Evolutionary conservation across 2,329 filamentous ascomycete genomes (phyloP).

Genomic region (Botrytis byssoidea): DNA sequence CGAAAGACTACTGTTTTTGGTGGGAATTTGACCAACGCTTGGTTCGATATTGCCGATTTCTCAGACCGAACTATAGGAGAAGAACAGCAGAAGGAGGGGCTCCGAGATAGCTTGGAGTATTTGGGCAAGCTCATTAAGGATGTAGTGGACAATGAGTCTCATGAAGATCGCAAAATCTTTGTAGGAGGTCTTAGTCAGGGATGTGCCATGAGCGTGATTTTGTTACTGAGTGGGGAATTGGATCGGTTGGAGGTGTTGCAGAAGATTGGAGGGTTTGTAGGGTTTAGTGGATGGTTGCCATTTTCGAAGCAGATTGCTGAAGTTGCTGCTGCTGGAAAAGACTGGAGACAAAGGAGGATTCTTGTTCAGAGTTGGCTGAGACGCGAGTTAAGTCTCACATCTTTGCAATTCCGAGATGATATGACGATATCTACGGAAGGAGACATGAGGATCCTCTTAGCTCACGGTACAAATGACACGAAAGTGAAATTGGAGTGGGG

Average conservation of each 20-base stretch:
- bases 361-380: constrained; percentile 1
- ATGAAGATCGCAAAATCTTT: constrained; percentile 12
- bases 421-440: background rate
- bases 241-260: background rate
- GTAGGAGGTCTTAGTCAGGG: constrained; percentile 33
- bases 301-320: constrained; percentile 26
- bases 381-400: background rate
- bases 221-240: constrained; percentile 28
- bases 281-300: constrained; percentile 35
- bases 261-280: constrained; percentile 25
- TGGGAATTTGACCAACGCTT: constrained; percentile 30
- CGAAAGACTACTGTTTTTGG: constrained; percentile 29
- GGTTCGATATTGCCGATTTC: constrained; percentile 36
- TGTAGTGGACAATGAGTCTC: constrained; percentile 20
- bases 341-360: background rate
- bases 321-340: background rate
- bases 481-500: constrained; percentile 33
- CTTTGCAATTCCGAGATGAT: background rate
- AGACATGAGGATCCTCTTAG: constrained; percentile 20
- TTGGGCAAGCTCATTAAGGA: constrained; percentile 21
- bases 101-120: constrained; percentile 25
- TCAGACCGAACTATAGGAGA: constrained; percentile 30
- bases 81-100: constrained; percentile 13
- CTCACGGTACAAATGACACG: constrained; percentile 29
- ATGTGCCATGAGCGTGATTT: constrained; percentile 28